Evolutionary conservation across 2,329 filamentous ascomycete genomes (phyloP), one percentile per base, ranked within the genome.

Genomic region (Grosmannia penicillata): DNA sequence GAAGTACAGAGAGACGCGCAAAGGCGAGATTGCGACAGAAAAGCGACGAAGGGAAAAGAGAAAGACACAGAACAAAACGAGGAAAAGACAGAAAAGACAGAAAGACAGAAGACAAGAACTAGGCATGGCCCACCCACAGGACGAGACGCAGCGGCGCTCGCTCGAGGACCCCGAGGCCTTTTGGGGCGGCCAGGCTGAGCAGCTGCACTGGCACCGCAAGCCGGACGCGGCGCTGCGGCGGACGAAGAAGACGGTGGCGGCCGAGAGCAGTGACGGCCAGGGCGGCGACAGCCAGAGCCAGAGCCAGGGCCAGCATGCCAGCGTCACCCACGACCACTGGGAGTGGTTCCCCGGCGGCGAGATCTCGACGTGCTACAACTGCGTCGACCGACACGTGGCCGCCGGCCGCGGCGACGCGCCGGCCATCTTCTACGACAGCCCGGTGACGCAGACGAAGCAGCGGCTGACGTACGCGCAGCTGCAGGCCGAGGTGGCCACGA

Each of bases 321-420:
- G 76, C 40, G 59, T 65, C n/a, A 62, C 65, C 14, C 78, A 93
- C 53, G 68, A 75, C 30, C 76, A 81, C 52, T 95, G 87, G 86
- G 72, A 75, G 45, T 96, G 89, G 89, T 95, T 93, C 49, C 74
- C 82, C 0, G 83, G 76, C 45, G 89, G 87, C 45, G 77, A 91
- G 61, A 82, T 96, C 48, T 91, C 82, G 28, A 94, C 85, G 0
- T 85, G 82, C 48, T 93, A 85, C 64, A 96, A 95, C 56, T 93
- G 85, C 54, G 64, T 95, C 13, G 86, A 94, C 57, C 70, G 87
- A 13, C 87, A 95, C 58, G 85, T 95, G n/a, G 61, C 72, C 26
- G 74, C 72, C 6, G 84, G 87, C n/a, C 66, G 78, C 47, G 86
- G 86, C 13, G 68, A 79, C 33, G 62, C 70, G 36, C 67, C 78